phyloP scores from a whole-genome alignment of 2,329 filamentous ascomycete genomes.

The Pestalotiopsis sp. region DNA sequence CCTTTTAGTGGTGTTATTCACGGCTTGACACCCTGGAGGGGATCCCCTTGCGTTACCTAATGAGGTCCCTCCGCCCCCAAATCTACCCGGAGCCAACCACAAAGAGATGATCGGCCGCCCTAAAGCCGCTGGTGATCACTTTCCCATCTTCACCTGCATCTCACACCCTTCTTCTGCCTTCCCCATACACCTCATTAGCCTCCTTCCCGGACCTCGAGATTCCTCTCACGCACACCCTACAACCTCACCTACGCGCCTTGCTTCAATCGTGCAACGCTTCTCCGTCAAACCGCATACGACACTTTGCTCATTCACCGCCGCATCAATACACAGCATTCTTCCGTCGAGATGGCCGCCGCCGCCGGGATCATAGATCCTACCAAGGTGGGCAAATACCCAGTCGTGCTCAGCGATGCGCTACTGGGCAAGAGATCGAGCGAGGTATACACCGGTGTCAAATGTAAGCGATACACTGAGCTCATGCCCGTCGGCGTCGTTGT shows the following conservation, averaged over 20 bases:
- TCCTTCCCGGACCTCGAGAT: neutral
- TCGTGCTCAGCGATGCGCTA: slow-evolving; percentile 64
- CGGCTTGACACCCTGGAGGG: too few species aligned
- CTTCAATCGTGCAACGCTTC: neutral
- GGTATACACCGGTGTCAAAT: slow-evolving; percentile 61
- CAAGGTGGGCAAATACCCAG: slow-evolving; percentile 61
- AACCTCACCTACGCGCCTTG: slow-evolving; percentile 1
- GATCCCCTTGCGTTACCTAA: neutral
- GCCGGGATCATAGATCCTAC: slow-evolving; percentile 55
- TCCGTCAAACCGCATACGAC: neutral
- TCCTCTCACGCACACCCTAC: too few species aligned
- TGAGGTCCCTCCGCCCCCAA: neutral
- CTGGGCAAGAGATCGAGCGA: slow-evolving; percentile 58
- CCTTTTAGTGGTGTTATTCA: too few species aligned
- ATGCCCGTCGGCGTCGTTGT: neutral
- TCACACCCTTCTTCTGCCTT: neutral
- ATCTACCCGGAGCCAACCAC: slow-evolving; percentile 7
- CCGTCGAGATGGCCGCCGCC: slow-evolving; percentile 26
- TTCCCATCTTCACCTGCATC: slow-evolving; percentile 4
- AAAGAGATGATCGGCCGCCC: slow-evolving; percentile 11
- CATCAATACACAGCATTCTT: neutral
- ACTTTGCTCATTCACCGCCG: neutral
- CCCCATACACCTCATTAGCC: neutral
- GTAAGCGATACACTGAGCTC: slow-evolving; percentile 38
- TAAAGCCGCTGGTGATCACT: neutral